Evolutionary conservation across 2,329 filamentous ascomycete species (phyloP), one percentile per base, ranked within the genome.

Genomic region (Colletotrichum sp.): DNA sequence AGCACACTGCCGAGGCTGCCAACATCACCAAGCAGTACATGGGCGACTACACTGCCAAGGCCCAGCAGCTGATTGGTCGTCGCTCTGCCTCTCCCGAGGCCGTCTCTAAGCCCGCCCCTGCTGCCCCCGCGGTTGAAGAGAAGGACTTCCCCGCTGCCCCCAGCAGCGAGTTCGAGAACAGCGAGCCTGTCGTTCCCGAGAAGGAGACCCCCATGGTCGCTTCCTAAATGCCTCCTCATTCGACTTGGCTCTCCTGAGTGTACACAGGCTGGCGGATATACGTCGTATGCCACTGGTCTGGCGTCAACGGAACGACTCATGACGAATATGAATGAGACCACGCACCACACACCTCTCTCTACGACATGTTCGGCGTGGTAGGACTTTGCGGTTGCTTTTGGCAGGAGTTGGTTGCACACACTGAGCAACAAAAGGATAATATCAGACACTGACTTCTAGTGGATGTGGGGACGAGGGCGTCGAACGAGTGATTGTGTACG

Each of bases 11-110:
- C 68, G 90, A 92, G 80, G 91, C 92, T 78, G 90, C 92, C 66
- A 88, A 90, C 80, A 85, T 92, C 55, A 91, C 92, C 81, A 94
- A 93, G 89, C 90, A 93, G 83, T 93, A 93, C 81, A 89, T 93
- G 80, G 92, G 91, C 55, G 92, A 94, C 81, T 93, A 94, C 84
- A 92, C 92, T 32, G 87, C 89, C 82, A 94, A 94, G 89, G 92
- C 93, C 72, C 92, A 93, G 86, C 87, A 90, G 80, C 87, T 93
- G 82, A 88, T 94, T 79, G 88, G 89, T 75, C 89, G 89, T 79
- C 86, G 85, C 77, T 84, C 85, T 21, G 81, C 85, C 71, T 86
- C 88, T 52, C 85, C 87, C 70, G 85, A 87, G 80, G 80, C 83
- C 78, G 81, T 84, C 66, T 79, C 87, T 69, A 86, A 86, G 80